Evolutionary conservation across 768 basidiomycete genomes (phyloP).

Genomic region (Tremella fuciformis): DNA sequence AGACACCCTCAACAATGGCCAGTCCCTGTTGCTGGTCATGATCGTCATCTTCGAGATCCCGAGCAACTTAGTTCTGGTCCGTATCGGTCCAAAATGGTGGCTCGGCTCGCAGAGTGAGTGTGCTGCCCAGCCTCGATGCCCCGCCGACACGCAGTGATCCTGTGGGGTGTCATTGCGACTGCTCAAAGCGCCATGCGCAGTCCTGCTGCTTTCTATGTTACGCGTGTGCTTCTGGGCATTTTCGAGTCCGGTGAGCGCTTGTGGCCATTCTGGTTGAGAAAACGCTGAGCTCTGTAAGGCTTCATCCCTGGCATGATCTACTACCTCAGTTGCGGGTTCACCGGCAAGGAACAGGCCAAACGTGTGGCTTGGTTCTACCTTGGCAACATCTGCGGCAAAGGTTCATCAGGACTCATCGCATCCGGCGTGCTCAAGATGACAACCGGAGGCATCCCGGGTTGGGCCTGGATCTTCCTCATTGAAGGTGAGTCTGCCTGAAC

Average conservation of each 20-base stretch:
- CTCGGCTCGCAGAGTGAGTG: conserved; percentile 4
- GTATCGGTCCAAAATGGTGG: conserved; percentile 1
- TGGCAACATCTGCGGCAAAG: conserved; percentile 5
- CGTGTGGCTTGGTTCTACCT: conserved; percentile 4
- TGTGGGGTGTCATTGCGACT: too few relatives aligned
- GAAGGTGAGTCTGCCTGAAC: neutral
- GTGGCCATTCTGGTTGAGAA: too few relatives aligned
- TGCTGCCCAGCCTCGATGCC: neutral
- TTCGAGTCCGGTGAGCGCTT: too few relatives aligned
- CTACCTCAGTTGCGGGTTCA: neutral
- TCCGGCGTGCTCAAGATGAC: conserved; percentile 3
- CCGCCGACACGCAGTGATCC: neutral
- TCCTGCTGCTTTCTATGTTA: too few relatives aligned
- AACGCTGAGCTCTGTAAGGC: neutral
- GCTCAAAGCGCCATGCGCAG: too few relatives aligned
- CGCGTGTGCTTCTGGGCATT: too few relatives aligned
- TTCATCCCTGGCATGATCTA: conserved; percentile 1
- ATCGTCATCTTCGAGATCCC: too few relatives aligned
- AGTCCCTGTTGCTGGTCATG: too few relatives aligned
- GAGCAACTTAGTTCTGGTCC: too few relatives aligned
- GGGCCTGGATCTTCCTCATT: conserved; percentile 1
- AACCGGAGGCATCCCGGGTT: neutral
- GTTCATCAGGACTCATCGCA: neutral
- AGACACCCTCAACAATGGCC: too few relatives aligned
- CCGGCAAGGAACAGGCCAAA: neutral